Conservation (phyloP, 1,139 yeast species). For the Diutina mesorugosa region DNA sequence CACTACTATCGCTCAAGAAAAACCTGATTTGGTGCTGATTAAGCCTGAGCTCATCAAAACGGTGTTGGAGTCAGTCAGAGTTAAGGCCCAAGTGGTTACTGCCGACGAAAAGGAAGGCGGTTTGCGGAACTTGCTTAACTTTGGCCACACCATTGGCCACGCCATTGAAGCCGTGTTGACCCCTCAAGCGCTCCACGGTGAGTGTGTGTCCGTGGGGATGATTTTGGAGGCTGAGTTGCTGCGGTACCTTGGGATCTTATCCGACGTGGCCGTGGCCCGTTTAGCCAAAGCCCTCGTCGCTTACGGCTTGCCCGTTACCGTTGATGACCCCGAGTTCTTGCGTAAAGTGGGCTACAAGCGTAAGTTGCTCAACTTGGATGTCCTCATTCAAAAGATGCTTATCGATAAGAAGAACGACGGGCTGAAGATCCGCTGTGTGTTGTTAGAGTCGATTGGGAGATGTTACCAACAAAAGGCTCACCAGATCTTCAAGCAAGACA, state of each 20-base stretch:
- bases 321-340: constrained; percentile 56
- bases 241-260: constrained; percentile 74
- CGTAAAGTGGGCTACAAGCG: constrained; percentile 55
- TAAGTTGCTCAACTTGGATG: constrained; percentile 53
- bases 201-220: constrained; percentile 93
- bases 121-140: constrained; percentile 79
- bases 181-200: constrained; percentile 95
- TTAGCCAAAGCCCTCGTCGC: constrained; percentile 70
- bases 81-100: constrained; percentile 90
- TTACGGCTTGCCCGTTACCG: constrained; percentile 73
- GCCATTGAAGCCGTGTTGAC: constrained; percentile 95
- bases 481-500: constrained; percentile 64
- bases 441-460: constrained; percentile 74
- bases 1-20: constrained; percentile 33
- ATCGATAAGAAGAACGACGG: constrained; percentile 97
- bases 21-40: constrained; percentile 49
- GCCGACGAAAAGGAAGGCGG: constrained; percentile 95
- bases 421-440: constrained; percentile 71
- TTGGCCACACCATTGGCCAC: constrained; percentile 97
- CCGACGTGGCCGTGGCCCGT: constrained; percentile 92
- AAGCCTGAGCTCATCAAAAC: constrained; percentile 64
- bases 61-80: constrained; percentile 76
- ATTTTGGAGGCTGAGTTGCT: constrained; percentile 90
- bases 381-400: constrained; percentile 72
- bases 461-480: constrained; percentile 88